Base-by-base conservation (phyloP, 257 asterid genomes). In the Lycium barbarum region DNA sequence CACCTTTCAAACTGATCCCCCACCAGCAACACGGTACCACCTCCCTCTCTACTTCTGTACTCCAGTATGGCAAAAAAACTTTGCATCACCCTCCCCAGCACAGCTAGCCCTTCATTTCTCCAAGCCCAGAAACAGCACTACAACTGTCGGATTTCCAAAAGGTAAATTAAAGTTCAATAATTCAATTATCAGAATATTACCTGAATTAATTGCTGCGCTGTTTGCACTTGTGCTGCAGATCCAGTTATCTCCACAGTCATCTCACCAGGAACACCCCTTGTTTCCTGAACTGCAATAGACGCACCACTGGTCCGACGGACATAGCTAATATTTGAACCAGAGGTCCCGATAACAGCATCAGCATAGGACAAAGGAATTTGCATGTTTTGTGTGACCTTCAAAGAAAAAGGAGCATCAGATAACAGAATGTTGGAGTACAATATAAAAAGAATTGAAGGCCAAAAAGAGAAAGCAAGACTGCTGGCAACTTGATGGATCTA, bases 171-270 rank as follows among this genome's bases (percentile, higher is more conserved):
- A 51, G 14, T 9, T 22, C 26, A 76, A 22, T 26, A 51, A 22
- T 22, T 14, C 26, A 51, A 51, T 51, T 76, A 51, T 51, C 82
- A 51, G 63, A 54, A 26, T 49, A 76, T 54, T 78, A 93, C 99
- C 99, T 95, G 99, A 86, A 95, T 90, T 89, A 94, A 89, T 91
- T 95, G 98, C 79, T 93, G 94, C 17, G 99, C 99, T 59, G 95
- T 86, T 87, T 92, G 99, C 83, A 94, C 98, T 88, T 95, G 98
- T 8, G 98, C 87, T 2, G 98, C 94, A 4, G 98, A 90, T 78
- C 99, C 99, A 86, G 92, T 91, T 47, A 95, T 92, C 90, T 95
- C 99, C 84, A 95, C 95, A 51, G 97, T 95, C 99, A 95, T 95
- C 95, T 94, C 96, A 58, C 89, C 95, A 83, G 98, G 98, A 85